Percentiles rank a stretch among this genome's conserved stretches.
Evolutionary conservation across 331 rosid genomes (phyloP).

Genomic region (Quercus tomentella): DNA sequence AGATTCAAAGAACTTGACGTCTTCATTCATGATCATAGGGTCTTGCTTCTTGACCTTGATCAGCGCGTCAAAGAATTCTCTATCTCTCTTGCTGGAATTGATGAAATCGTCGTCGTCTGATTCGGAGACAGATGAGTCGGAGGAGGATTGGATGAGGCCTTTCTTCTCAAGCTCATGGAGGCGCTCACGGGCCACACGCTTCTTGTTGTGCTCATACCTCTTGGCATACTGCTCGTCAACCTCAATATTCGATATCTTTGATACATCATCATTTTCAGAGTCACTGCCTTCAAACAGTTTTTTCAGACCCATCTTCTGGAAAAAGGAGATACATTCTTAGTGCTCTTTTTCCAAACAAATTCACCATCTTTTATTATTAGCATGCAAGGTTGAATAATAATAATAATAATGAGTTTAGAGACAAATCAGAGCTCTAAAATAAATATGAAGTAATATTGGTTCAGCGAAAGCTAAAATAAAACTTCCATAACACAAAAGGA

Average conservation of each 20-base stretch:
- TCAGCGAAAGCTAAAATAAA: no score
- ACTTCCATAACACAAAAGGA: no score
- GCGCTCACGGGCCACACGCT: slow-evolving; percentile 78
- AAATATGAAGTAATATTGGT: no score
- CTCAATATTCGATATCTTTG: slow-evolving; percentile 35
- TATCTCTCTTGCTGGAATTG: slow-evolving; percentile 29
- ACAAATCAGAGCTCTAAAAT: no score
- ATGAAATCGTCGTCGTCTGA: slow-evolving; percentile 13
- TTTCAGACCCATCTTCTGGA: slow-evolving; percentile 25
- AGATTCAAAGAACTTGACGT: slow-evolving; percentile 44
- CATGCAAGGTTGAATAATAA: no score
- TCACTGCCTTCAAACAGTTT: slow-evolving; percentile 62
- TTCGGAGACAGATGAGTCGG: slow-evolving; percentile 17
- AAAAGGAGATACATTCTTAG: no score
- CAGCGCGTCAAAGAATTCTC: slow-evolving; percentile 57
- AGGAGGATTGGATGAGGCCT: slow-evolving; percentile 47
- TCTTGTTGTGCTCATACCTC: slow-evolving; percentile 83
- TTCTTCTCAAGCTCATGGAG: slow-evolving; percentile 73
- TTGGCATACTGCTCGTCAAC: slow-evolving; percentile 63
- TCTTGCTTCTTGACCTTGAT: slow-evolving; percentile 68
- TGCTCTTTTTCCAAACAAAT: no score
- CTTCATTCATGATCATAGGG: slow-evolving; percentile 55
- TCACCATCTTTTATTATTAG: no score
- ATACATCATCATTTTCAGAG: slow-evolving; percentile 44
- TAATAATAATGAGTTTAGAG: no score